phyloP scores from a whole-genome alignment of 129 eudicot genomes.

The Erigeron canadensis region DNA sequence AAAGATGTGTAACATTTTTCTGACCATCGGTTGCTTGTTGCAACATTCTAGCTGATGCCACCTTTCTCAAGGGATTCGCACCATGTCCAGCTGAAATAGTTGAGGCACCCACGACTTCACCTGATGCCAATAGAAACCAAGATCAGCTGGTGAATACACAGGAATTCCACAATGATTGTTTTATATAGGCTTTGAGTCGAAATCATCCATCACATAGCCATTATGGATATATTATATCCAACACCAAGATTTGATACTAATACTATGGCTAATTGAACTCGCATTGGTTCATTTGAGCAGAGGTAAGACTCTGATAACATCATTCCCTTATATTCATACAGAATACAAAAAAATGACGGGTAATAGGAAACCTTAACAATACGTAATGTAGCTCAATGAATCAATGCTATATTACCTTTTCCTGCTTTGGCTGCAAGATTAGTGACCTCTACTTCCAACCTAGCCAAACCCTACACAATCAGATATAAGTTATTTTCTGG shows the following conservation, averaged over 20 bases:
- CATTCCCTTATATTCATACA: not conserved
- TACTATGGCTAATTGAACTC: not conserved
- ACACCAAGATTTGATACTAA: too few relatives aligned
- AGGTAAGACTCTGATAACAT: not conserved
- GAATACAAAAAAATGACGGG: not conserved
- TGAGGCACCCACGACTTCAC: constrained; percentile 97
- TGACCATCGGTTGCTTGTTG: constrained; percentile 66
- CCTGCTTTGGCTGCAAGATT: constrained; percentile 99
- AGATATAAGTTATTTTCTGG: not conserved
- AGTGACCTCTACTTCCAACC: constrained; percentile 94
- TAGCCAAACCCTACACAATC: constrained; percentile 71
- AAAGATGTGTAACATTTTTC: constrained; percentile 53
- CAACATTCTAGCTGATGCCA: constrained; percentile 83
- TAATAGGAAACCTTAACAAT: not conserved
- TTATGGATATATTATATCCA: not conserved
- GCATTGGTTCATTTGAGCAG: not conserved
- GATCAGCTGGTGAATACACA: constrained; percentile 12
- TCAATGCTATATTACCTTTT: constrained; percentile 55
- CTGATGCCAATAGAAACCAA: constrained; percentile 38
- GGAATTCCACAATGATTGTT: not conserved
- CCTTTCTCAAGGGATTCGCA: constrained; percentile 57
- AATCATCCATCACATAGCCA: constrained; percentile 14
- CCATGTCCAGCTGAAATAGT: constrained; percentile 87
- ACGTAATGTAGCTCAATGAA: constrained; percentile 16
- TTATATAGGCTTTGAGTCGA: not conserved